Evolutionary conservation across 768 basidiomycete genomes (phyloP).

Genomic region (Leccinum boreale): DNA sequence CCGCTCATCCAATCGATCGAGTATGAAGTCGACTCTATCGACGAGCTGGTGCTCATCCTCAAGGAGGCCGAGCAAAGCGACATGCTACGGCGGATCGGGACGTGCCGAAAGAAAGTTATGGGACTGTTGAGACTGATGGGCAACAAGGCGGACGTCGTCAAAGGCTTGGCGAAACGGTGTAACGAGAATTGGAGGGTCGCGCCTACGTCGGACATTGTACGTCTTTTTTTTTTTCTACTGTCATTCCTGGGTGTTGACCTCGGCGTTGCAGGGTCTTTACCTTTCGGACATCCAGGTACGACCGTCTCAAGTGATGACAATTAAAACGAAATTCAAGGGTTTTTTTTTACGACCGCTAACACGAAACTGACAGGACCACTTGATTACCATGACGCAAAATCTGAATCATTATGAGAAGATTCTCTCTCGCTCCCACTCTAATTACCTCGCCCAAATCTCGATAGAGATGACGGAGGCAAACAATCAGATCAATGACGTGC

Average conservation of each 20-base stretch:
- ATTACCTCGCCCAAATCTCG: conserved; percentile 98
- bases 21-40: conserved; percentile 98
- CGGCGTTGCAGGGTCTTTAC: conserved; percentile 69
- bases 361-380: conserved; percentile 61
- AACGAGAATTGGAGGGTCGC: conserved; percentile 99
- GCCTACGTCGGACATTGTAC: conserved; percentile 93
- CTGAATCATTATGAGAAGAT: conserved; percentile 99
- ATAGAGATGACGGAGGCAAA: conserved; percentile 99
- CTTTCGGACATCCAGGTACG: conserved; percentile 87
- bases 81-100: conserved; percentile 96
- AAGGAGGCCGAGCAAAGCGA: conserved; percentile 78
- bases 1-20: conserved; percentile 98
- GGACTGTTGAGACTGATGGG: conserved; percentile 95
- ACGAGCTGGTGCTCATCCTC: conserved; percentile 94
- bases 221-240: conserved; percentile 18
- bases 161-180: conserved; percentile 95
- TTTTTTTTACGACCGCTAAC: conserved; percentile 1
- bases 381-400: conserved; percentile 99
- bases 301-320: not conserved
- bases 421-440: conserved; percentile 95
- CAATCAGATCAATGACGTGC: conserved; percentile 99
- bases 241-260: conserved; percentile 3
- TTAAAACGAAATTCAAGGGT: not conserved
- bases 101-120: conserved; percentile 99
- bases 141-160: conserved; percentile 99